phyloP scores from a whole-genome alignment of 805 yeast species.

The Wickerhamiella bombiphila region DNA sequence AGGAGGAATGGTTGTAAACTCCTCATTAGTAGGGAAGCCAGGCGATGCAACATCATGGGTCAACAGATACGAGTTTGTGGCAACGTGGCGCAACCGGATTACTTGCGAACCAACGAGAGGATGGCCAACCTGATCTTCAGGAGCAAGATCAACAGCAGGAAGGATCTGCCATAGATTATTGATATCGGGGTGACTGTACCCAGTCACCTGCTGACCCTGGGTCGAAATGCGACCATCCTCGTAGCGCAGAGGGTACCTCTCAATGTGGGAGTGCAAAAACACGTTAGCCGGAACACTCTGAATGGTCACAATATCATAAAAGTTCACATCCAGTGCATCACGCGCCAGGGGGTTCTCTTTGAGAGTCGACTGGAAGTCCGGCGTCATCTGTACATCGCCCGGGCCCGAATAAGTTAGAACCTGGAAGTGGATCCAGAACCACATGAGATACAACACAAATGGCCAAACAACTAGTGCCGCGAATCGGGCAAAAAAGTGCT shows the following conservation, averaged over 20 bases:
- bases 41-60: conserved; percentile 73
- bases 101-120: conserved; percentile 43
- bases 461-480: conserved; percentile 59
- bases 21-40: conserved; percentile 48
- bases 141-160: conserved; percentile 26
- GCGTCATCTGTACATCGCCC: conserved; percentile 83
- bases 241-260: conserved; percentile 76
- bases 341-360: conserved; percentile 47
- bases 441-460: conserved; percentile 44
- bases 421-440: conserved; percentile 70
- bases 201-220: conserved; percentile 85
- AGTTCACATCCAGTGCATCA: conserved; percentile 54
- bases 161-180: conserved; percentile 59
- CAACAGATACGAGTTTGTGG: conserved; percentile 63
- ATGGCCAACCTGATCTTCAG: conserved; percentile 18
- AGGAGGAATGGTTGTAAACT: conserved; percentile 80
- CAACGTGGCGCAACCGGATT: conserved; percentile 57
- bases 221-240: conserved; percentile 95
- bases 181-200: conserved; percentile 75
- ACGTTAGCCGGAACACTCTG: conserved; percentile 48
- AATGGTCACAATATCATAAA: conserved; percentile 48
- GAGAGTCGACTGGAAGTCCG: conserved; percentile 79
- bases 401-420: conserved; percentile 71
- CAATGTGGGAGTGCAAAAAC: conserved; percentile 76
- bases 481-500: conserved; percentile 64